Evolutionary conservation across 129 eudicot genomes (phyloP), one percentile per base, ranked within the genome.

Genomic region (Ambrosia artemisiifolia): DNA sequence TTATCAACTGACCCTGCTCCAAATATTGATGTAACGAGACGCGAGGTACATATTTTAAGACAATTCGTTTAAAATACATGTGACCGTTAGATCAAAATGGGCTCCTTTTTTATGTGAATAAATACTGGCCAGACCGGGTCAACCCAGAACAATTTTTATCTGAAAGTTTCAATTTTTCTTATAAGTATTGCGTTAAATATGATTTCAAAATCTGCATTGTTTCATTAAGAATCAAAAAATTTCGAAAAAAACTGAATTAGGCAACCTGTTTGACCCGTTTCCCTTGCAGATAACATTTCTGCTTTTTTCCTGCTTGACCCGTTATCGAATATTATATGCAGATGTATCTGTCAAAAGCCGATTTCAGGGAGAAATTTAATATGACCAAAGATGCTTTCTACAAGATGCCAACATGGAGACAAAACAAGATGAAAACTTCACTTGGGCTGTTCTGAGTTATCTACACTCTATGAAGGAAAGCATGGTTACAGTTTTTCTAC

Each of bases 391-490:
- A 71, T 3, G 95, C 88, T 7, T 92, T 92, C 83, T 63, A 83
- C 73, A 89, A 87, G 86, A 73, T 89, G 76, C 98, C 98, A 20
- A 78, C 83, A 83, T 92, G 98, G 98, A 89, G 88, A 80, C 98
- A 92, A 73, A 92, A 89, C 49, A 92, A 92, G 92, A 81, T 89
- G 63, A 92, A 92, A 75, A 82, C 80, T 80, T 28, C 88, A 33
- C 83, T 89, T 57, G 77, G 83, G 20, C 65, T 92, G 71, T 92
- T 92, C 77, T 92, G 73, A 87, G 71, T 65, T 7, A 71, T 44
- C 42, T 55, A 8, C 55, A 36, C 57, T 50, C 18, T 44, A 18
- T 56, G 53, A 65, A 53, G 67, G 74, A 55, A 75, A 65, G 20
- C 60, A 57, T 33, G 64, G 11, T 42, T 19, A 34, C 42, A 9